Base-by-base conservation (phyloP, 169 alveolate genomes). In the Plasmodium gaboni region DNA sequence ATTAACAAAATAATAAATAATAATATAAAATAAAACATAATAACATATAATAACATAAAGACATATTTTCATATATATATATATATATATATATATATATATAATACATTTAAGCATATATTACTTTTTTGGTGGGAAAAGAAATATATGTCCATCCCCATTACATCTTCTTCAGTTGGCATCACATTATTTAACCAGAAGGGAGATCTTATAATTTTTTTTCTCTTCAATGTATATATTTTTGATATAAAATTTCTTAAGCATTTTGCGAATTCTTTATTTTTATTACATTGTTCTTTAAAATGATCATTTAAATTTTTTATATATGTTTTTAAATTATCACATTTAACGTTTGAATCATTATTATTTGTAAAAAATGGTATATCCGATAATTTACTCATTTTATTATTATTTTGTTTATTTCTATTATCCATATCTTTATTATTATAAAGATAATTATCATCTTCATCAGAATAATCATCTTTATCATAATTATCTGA, bases 91-190 rank as follows among this genome's bases (percentile, higher is more conserved):
- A 19, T 19, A 19, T 19, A 19, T 19, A 19, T 19, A 19, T 19
- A 19, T 19, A 19, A 38, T 5, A 38, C 7, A 38, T 38, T 5
- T 38, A 73, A 59, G n/a, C 32, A 42, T n/a, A 38, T 17, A 42
- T 73, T 76, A 76, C 89, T 76, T 64, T 69, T 76, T 10, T 53
- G 74, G 15, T 28, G 26, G 6, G 38, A 28, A 22, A 63, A 76
- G 13, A 76, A 76, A 55, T 63, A 57, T 6, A 76, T 38, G 12
- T 76, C 76, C 89, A 63, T 1, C 12, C 78, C 19, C 7, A 76
- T 12, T 4, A 76, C 73, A 48, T 76, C 89, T 22, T 76, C 89
- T 57, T 63, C 44, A 15, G 78, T 76, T 61, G 89, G 89, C 26
- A 76, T 24, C 15, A 57, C 44, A 22, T 76, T 76, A 69, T 28